Evolutionary conservation across 2,329 filamentous ascomycete species (phyloP), one percentile per base, ranked within the genome.

Genomic region (Phoma herbarum): DNA sequence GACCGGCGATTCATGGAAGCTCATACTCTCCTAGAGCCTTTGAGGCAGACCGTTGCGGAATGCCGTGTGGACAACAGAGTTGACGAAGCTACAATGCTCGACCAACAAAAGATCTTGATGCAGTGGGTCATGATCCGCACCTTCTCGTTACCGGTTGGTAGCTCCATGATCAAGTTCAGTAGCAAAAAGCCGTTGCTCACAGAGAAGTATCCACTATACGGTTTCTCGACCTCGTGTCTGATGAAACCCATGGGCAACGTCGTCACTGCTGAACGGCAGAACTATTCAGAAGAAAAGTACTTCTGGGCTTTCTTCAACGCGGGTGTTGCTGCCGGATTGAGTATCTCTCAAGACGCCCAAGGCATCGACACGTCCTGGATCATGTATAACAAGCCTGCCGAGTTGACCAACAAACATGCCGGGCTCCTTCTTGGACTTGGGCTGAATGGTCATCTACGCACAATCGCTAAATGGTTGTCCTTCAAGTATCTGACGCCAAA

Each of bases 401-500:
- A 99, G 52, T 84, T 97, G 14, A 97, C 90, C 63, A 97, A 98
- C 73, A 87, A 95, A n/a, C 95, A 99, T 75, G 96, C 95, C 28
- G 95, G 95, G 0, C 95, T 99, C 63, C 80, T 99, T 42, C 83
- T 99, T 0, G 95, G 93, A 4, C 83, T 99, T 4, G 95, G 95
- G 3, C 82, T 99, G 23, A 97, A 97, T 68, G 96, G 95, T 0
- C 96, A 99, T 78, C 82, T 99, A n/a, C 95, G 92, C 67, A 90
- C 88, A 8, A 86, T 99, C 26, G 95, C 95, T 2, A 98, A 98
- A 80, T 99, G 95, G 94, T 90, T 99, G 42, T 94, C 93, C 9
- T 99, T 98, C 84, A 98, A 97, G 73, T 99, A 99, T 68, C 82
- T 99, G n/a, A 99, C 95, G 0, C 94, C 95, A 1, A 99, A 99